A percentile compares a stretch with the other conserved stretches of the same genome.
Conservation (phyloP, 2,329 filamentous ascomycete species). For the Aspergillus sclerotialis region DNA sequence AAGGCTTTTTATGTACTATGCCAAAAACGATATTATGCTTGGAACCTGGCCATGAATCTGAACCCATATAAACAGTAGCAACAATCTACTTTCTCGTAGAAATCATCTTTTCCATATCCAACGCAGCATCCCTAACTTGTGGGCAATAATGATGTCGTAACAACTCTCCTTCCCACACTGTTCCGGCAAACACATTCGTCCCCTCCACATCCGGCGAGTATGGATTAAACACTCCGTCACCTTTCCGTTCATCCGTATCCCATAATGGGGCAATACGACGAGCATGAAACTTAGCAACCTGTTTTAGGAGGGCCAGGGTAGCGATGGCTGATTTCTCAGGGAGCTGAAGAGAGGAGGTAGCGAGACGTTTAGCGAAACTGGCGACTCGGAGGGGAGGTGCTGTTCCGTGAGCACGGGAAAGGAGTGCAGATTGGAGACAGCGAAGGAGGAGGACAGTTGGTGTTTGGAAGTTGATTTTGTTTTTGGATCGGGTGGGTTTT, state of each 20-base stretch:
- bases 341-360: slow-evolving; percentile 72
- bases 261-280: slow-evolving; percentile 79
- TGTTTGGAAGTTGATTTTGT: slow-evolving; percentile 88
- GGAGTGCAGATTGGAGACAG: slow-evolving; percentile 72
- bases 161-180: slow-evolving; percentile 89
- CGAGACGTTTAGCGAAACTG: slow-evolving; percentile 86
- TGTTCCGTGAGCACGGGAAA: slow-evolving; percentile 68
- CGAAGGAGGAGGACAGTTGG: slow-evolving; percentile 87
- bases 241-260: slow-evolving; percentile 89
- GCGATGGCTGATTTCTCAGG: slow-evolving; percentile 86
- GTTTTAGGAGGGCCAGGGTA: slow-evolving; percentile 67
- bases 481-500: slow-evolving; percentile 38
- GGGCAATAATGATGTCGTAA: slow-evolving; percentile 80
- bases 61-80: no score
- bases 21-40: neutral
- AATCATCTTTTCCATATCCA: slow-evolving; percentile 62
- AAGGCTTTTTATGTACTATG: neutral
- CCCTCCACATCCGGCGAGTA: slow-evolving; percentile 67
- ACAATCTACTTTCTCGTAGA: no score
- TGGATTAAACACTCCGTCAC: slow-evolving; percentile 79
- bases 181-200: slow-evolving; percentile 84
- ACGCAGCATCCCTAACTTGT: slow-evolving; percentile 69
- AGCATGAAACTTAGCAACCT: slow-evolving; percentile 73
- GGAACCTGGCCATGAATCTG: neutral
- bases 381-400: slow-evolving; percentile 78